Percentiles rank a stretch among this genome's conserved stretches.
Conservation (phyloP, 2,329 filamentous ascomycete species). For the Penicillium sp. region DNA sequence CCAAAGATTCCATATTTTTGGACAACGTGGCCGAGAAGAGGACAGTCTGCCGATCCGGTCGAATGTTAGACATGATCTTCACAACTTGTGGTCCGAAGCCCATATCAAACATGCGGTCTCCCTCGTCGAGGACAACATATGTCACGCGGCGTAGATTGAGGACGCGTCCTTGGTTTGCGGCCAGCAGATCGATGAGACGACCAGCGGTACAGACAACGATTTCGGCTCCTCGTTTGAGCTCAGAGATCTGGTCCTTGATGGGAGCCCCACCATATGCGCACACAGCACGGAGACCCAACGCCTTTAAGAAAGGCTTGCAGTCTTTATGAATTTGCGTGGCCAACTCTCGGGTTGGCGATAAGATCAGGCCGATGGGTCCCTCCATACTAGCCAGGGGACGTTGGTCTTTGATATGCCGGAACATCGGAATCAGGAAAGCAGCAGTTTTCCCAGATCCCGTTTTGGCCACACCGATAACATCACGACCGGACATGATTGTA, state of each 20-base stretch:
- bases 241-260: constrained; percentile 96
- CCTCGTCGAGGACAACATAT: constrained; percentile 94
- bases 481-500: constrained; percentile 89
- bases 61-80: constrained; percentile 89
- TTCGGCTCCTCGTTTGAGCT: constrained; percentile 90
- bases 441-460: constrained; percentile 97
- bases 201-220: constrained; percentile 94
- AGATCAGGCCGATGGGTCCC: constrained; percentile 80
- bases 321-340: constrained; percentile 92
- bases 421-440: constrained; percentile 94
- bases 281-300: constrained; percentile 76
- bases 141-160: constrained; percentile 86
- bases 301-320: constrained; percentile 89
- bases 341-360: constrained; percentile 91
- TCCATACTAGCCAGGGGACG: constrained; percentile 74
- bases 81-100: constrained; percentile 97
- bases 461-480: constrained; percentile 94
- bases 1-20: constrained; percentile 82
- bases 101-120: constrained; percentile 99
- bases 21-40: constrained; percentile 97
- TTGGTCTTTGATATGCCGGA: constrained; percentile 95
- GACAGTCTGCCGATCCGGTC: constrained; percentile 88
- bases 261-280: constrained; percentile 93
- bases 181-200: constrained; percentile 89
- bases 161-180: constrained; percentile 89